A percentile compares a stretch with the other conserved stretches of the same genome.
Conservation (phyloP, 768 basidiomycete genomes). For the Inosperma sp. region DNA sequence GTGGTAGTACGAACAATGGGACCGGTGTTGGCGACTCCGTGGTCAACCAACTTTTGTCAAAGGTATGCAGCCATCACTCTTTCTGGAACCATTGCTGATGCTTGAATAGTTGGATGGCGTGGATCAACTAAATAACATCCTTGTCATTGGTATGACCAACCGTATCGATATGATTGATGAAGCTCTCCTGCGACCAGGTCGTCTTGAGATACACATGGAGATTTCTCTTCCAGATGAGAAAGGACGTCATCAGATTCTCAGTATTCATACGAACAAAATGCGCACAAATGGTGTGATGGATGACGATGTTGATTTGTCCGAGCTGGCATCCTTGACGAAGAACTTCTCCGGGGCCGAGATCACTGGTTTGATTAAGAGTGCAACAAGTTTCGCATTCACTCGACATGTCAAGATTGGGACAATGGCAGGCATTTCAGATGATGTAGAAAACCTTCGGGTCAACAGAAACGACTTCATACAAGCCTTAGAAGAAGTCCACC, state of each 20-base stretch:
- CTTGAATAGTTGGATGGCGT: constrained; percentile 91
- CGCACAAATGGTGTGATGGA: constrained; percentile 88
- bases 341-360: constrained; percentile 99
- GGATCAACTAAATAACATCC: constrained; percentile 96
- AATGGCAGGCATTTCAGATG: constrained; percentile 93
- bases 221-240: constrained; percentile 94
- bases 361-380: constrained; percentile 93
- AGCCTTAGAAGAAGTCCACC: constrained; percentile 91
- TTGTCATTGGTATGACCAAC: constrained; percentile 99
- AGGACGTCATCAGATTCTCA: constrained; percentile 90
- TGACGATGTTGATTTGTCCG: constrained; percentile 70
- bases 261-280: constrained; percentile 95
- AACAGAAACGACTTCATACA: constrained; percentile 81
- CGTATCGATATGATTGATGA: constrained; percentile 99
- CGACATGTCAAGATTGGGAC: constrained; percentile 97
- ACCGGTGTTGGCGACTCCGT: constrained; percentile 99
- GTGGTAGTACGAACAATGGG: constrained; percentile 85
- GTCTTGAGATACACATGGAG: constrained; percentile 99
- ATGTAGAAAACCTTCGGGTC: constrained; percentile 90
- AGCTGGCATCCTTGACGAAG: constrained; percentile 83
- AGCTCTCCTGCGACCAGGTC: constrained; percentile 92
- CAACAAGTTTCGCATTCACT: constrained; percentile 96
- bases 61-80: constrained; percentile 44
- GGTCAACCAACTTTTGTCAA: constrained; percentile 96
- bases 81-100: not conserved